Base-by-base conservation (phyloP, 2,329 filamentous ascomycete genomes). In the Microascus cirrosus region DNA sequence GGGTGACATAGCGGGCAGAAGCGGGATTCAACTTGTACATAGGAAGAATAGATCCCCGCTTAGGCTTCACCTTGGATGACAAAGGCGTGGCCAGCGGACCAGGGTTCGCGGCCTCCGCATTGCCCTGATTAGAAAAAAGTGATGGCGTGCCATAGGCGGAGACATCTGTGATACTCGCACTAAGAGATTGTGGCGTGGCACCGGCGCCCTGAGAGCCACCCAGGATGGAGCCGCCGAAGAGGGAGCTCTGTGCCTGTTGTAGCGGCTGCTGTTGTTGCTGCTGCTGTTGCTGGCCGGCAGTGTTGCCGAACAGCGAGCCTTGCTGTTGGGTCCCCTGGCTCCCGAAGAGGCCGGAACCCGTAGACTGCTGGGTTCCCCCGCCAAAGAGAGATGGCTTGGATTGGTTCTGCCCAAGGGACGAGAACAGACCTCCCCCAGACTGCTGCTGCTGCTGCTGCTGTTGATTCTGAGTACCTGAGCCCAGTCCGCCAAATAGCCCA, bases 1-100 rank as follows among this genome's bases (percentile, higher is more conserved):
- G 91, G 0, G 91, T 96, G 34, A 85, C 81, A 59, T 92, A 85
- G 54, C 91, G 87, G 24, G 87, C 87, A 10, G 89, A 85, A 53
- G 84, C 83, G 0, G 91, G 90, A 53, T 90, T 93, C 63, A 95
- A 80, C 73, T 92, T 94, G 75, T 93, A 91, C 68, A 94, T 85
- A 2, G 91, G 91, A 57, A 96, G 73, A 51, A 93, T 88, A 11
- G 89, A 87, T 62, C 82, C 85, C 68, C 90, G 88, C 70, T 89
- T 89, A 59, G 86, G 79, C 73, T 90, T 93, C 42, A 76, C 74
- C 70, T 84, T 86, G 62, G 85, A 86, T 10, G 86, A 87, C 13
- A 97, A 78, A 0, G 95, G 94, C 0, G 93, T 97, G 10, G 93
- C 94, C 62, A 99, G 79, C 2, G 95, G 94, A 2, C 94, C 94